These are phyloP conservation scores for Metrosideros polymorpha DNA, from an alignment of 441 rosid species.

Conservation along the genomic window DNA sequence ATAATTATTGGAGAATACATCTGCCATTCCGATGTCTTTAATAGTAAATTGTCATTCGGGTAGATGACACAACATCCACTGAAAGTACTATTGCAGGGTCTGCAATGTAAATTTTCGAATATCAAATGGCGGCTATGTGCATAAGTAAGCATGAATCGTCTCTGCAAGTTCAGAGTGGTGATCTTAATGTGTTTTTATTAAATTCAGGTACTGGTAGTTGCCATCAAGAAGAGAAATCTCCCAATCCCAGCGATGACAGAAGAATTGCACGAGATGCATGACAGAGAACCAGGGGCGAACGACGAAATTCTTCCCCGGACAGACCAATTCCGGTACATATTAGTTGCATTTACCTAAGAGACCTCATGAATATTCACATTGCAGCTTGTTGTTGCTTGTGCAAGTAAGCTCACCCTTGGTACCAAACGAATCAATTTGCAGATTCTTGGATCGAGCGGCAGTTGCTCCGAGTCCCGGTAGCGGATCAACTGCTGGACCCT, in stretches of 20 bases:
- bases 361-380: neutral
- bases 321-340: slow-evolving; percentile 37
- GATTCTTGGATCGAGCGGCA: slow-evolving; percentile 57
- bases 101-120: neutral
- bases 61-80: neutral
- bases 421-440: slow-evolving; percentile 2
- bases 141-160: neutral
- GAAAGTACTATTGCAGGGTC: neutral
- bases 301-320: slow-evolving; percentile 35
- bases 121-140: neutral
- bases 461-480: slow-evolving; percentile 1
- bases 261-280: slow-evolving; percentile 37
- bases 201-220: slow-evolving; percentile 38
- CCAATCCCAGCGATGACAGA: slow-evolving; percentile 31
- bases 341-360: neutral
- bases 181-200: neutral
- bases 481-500: slow-evolving; percentile 24
- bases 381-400: neutral
- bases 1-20: neutral
- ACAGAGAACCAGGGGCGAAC: slow-evolving; percentile 19
- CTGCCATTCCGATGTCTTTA: neutral
- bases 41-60: neutral
- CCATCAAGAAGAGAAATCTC: slow-evolving; percentile 31
- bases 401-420: neutral
- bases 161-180: neutral